Percentiles rank a stretch among this genome's conserved stretches.
phyloP scores from a whole-genome alignment of 495 filamentous ascomycete genomes.

The Xylaria intraflava region DNA sequence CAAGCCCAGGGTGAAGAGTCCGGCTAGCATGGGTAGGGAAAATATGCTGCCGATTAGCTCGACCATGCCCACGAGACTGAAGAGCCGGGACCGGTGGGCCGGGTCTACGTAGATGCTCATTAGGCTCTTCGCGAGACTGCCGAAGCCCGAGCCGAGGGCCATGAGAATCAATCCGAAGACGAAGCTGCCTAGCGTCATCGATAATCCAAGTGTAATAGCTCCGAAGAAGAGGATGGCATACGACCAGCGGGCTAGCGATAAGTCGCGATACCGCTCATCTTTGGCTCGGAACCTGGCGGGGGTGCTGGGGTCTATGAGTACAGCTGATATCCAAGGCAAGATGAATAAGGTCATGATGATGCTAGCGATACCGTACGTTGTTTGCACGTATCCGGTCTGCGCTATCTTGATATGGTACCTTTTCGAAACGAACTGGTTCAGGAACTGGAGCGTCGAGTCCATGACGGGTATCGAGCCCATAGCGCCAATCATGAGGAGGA shows the following conservation, averaged over 20 bases:
- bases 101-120: slow-evolving; percentile 48
- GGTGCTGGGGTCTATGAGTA: slow-evolving; percentile 12
- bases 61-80: slow-evolving; percentile 50
- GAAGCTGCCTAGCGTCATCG: slow-evolving; percentile 20
- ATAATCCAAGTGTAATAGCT: slow-evolving; percentile 28
- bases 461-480: slow-evolving; percentile 17
- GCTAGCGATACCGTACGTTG: slow-evolving; percentile 17
- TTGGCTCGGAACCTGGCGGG: slow-evolving; percentile 12
- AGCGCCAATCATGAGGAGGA: slow-evolving; percentile 21
- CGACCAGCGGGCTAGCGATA: slow-evolving; percentile 46
- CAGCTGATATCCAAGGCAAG: slow-evolving; percentile 19
- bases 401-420: slow-evolving; percentile 22
- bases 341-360: slow-evolving; percentile 15
- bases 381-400: slow-evolving; percentile 23
- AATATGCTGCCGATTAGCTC: slow-evolving; percentile 50
- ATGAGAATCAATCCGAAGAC: slow-evolving; percentile 27
- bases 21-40: slow-evolving; percentile 38
- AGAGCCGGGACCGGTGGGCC: slow-evolving; percentile 51
- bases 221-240: slow-evolving; percentile 42
- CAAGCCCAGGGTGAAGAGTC: slow-evolving; percentile 27
- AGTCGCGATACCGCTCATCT: slow-evolving; percentile 38
- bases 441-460: slow-evolving; percentile 14
- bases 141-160: slow-evolving; percentile 26
- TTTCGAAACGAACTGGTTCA: slow-evolving; percentile 26
- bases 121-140: slow-evolving; percentile 37